Conservation (phyloP, 805 yeast species). For the Saccharomycopsis sp. region DNA sequence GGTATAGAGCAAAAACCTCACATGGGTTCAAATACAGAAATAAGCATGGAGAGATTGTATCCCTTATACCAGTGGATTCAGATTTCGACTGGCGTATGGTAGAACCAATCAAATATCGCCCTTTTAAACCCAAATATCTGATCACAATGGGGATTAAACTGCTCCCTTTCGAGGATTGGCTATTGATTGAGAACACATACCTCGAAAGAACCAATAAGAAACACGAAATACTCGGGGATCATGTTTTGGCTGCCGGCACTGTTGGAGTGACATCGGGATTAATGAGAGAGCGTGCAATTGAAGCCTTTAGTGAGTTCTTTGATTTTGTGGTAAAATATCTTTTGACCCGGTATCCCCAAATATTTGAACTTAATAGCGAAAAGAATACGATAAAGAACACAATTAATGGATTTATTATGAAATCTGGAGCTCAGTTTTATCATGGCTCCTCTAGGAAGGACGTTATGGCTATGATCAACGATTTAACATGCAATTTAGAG, state of each 20-base stretch:
- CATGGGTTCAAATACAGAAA: neutral
- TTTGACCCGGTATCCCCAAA: slow-evolving; percentile 45
- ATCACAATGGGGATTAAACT: slow-evolving; percentile 58
- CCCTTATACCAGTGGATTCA: neutral
- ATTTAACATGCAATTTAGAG: slow-evolving; percentile 39
- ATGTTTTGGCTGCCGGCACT: slow-evolving; percentile 24
- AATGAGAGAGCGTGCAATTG: slow-evolving; percentile 23
- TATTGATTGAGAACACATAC: slow-evolving; percentile 58
- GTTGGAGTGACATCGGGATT: slow-evolving; percentile 23
- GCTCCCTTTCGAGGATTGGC: slow-evolving; percentile 45
- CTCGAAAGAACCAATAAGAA: slow-evolving; percentile 37
- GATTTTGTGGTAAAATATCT: slow-evolving; percentile 36
- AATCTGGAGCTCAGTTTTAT: slow-evolving; percentile 22
- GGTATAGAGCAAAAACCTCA: no score
- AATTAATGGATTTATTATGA: slow-evolving; percentile 10
- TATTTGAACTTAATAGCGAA: slow-evolving; percentile 33
- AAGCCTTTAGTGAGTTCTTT: slow-evolving; percentile 46
- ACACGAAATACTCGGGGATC: slow-evolving; percentile 28
- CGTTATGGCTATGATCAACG: slow-evolving; percentile 11
- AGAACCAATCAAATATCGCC: slow-evolving; percentile 44
- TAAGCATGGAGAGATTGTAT: neutral
- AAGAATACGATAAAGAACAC: slow-evolving; percentile 21
- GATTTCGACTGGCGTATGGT: slow-evolving; percentile 32
- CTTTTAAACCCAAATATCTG: slow-evolving; percentile 56
- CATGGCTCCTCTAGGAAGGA: slow-evolving; percentile 23